A percentile compares a stretch with the other conserved stretches of the same genome.
These are phyloP conservation scores for Aureobasidium sp. DNA, from an alignment of 2,329 filamentous ascomycete species.

Conservation along the genomic window DNA sequence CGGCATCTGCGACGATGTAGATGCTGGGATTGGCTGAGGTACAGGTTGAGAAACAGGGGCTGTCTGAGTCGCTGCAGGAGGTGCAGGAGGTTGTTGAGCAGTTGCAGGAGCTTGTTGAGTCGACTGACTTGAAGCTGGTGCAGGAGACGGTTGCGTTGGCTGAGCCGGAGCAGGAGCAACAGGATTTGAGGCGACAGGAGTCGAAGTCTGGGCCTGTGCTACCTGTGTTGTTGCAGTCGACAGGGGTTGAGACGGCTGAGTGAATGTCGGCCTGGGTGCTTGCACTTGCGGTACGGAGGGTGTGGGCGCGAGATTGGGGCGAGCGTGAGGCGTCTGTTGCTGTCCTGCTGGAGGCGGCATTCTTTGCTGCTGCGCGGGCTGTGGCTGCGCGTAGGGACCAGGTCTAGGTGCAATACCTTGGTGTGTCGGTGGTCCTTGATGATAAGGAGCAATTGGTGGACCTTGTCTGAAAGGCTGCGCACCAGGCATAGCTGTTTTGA, in stretches of 20 bases:
- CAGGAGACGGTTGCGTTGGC: background rate
- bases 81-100: background rate
- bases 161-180: background rate
- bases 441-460: background rate
- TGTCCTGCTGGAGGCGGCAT: constrained; percentile 1
- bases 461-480: background rate
- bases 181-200: background rate
- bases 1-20: background rate
- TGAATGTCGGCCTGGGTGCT: constrained; percentile 6
- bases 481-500: constrained; percentile 8
- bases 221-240: background rate
- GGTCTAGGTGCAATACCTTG: background rate
- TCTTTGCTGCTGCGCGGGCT: constrained; percentile 7
- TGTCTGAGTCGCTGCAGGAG: background rate
- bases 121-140: background rate
- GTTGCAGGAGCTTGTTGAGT: background rate
- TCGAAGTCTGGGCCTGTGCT: background rate
- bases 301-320: background rate
- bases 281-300: background rate
- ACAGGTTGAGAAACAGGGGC: background rate
- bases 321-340: background rate
- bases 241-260: background rate
- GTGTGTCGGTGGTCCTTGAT: background rate
- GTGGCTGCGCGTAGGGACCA: background rate
- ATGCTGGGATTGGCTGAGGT: background rate